These are phyloP conservation scores for Amauroascus verrucosus DNA, from an alignment of 2,329 filamentous ascomycete genomes.

Conservation along the genomic window DNA sequence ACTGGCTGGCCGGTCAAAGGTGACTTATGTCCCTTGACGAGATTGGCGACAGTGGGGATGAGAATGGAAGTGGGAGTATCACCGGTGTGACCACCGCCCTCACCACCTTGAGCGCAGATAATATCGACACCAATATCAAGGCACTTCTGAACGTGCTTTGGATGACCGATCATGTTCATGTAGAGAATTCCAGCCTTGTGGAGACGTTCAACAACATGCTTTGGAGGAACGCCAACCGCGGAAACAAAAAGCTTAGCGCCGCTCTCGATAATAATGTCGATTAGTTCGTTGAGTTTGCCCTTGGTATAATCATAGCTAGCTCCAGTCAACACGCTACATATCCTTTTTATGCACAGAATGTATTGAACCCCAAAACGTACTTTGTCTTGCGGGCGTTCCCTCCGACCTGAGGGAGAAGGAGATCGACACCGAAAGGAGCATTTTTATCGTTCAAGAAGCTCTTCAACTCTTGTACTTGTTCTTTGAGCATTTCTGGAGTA, in stretches of 20 bases:
- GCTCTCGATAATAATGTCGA: conserved; percentile 86
- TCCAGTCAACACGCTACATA: conserved; percentile 11
- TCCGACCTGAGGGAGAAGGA: conserved; percentile 88
- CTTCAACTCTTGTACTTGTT: conserved; percentile 94
- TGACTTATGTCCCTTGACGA: conserved; percentile 69
- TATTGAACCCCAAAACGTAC: conserved; percentile 34
- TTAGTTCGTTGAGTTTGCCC: conserved; percentile 84
- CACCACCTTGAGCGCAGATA: conserved; percentile 96
- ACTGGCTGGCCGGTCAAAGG: conserved; percentile 80
- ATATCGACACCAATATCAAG: conserved; percentile 85
- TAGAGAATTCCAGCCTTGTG: conserved; percentile 81
- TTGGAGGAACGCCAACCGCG: conserved; percentile 86
- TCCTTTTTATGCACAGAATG: background rate
- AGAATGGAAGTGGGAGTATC: conserved; percentile 85
- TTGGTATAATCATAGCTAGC: conserved; percentile 97
- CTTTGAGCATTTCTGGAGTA: conserved; percentile 91
- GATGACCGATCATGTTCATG: conserved; percentile 99
- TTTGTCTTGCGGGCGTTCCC: conserved; percentile 93
- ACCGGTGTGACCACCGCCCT: conserved; percentile 93
- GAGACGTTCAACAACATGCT: conserved; percentile 76
- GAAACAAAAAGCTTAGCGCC: conserved; percentile 91
- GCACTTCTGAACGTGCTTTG: conserved; percentile 97
- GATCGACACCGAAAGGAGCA: conserved; percentile 87
- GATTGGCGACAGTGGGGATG: conserved; percentile 81
- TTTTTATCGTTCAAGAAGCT: conserved; percentile 78